Conservation (phyloP, 257 asterid genomes). For the Solanum bulbocastanum region DNA sequence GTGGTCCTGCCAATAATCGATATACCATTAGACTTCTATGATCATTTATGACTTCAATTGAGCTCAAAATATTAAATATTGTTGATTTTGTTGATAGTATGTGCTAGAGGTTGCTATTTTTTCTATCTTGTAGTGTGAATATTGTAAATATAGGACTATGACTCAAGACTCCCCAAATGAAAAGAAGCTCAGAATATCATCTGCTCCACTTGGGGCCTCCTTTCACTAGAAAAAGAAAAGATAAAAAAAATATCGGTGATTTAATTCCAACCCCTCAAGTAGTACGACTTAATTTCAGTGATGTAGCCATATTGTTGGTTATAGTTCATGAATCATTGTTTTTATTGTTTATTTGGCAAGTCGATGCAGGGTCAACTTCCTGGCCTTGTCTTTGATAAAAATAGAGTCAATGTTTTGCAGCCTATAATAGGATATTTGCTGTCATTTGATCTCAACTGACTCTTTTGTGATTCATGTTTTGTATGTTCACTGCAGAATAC, state of each 20-base stretch:
- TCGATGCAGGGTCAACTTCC: neutral
- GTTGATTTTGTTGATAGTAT: neutral
- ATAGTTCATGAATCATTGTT: neutral
- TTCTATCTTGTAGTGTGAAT: neutral
- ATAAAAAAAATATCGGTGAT: neutral
- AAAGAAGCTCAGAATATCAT: neutral
- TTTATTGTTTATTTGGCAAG: neutral
- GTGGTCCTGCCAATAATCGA: neutral
- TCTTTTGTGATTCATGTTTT: neutral
- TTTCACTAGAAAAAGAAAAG: neutral
- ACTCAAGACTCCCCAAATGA: neutral
- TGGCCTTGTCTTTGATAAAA: neutral
- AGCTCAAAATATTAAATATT: neutral
- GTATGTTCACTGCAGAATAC: conserved; percentile 50
- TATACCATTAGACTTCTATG: neutral
- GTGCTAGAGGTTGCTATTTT: neutral
- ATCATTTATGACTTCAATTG: neutral
- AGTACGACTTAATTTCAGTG: neutral
- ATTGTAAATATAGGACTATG: neutral
- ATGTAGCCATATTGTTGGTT: neutral
- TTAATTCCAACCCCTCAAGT: neutral
- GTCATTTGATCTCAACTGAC: neutral
- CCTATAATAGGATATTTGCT: neutral
- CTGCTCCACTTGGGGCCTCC: neutral
- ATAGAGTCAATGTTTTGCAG: neutral